Conservation (phyloP, 2,329 filamentous ascomycete species). For the Aspergillus aculeatus region DNA sequence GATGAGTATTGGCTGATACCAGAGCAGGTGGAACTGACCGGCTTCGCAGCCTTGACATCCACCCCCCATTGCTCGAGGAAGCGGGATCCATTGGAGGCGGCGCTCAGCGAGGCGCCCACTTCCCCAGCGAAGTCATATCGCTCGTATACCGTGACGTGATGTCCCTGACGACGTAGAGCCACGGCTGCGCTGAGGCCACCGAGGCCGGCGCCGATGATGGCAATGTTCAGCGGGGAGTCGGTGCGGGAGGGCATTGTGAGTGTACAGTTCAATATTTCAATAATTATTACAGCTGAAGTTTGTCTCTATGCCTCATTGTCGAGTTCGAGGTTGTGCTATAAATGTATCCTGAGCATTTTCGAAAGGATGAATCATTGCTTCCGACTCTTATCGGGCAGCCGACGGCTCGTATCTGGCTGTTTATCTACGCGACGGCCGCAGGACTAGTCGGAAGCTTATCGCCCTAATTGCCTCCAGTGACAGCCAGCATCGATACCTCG, state of each 20-base stretch:
- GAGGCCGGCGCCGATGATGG: constrained; percentile 28
- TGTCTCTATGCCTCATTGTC: too few relatives aligned
- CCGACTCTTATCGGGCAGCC: constrained; percentile 1
- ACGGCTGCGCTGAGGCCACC: constrained; percentile 23
- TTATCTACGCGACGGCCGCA: constrained; percentile 26
- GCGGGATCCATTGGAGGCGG: constrained; percentile 21
- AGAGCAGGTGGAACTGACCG: neutral
- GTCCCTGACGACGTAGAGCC: constrained; percentile 20
- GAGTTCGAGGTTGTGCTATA: neutral
- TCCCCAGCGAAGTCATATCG: constrained; percentile 25
- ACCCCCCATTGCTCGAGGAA: constrained; percentile 26
- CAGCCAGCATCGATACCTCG: neutral
- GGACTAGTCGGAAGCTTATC: neutral
- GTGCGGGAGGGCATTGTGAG: constrained; percentile 23
- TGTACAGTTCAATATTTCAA: too few relatives aligned
- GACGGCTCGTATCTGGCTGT: constrained; percentile 16
- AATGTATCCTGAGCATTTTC: neutral
- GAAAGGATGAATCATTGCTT: neutral
- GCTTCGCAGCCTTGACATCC: constrained; percentile 21
- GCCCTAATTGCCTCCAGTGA: neutral
- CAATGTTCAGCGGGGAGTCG: constrained; percentile 23
- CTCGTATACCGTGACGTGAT: constrained; percentile 25
- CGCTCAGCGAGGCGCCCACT: constrained; percentile 24
- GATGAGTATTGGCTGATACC: too few relatives aligned
- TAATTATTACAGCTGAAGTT: neutral